These are phyloP conservation scores for Ulvella scutata DNA, from an alignment of 139 green algal genomes.

Conservation along the genomic window DNA sequence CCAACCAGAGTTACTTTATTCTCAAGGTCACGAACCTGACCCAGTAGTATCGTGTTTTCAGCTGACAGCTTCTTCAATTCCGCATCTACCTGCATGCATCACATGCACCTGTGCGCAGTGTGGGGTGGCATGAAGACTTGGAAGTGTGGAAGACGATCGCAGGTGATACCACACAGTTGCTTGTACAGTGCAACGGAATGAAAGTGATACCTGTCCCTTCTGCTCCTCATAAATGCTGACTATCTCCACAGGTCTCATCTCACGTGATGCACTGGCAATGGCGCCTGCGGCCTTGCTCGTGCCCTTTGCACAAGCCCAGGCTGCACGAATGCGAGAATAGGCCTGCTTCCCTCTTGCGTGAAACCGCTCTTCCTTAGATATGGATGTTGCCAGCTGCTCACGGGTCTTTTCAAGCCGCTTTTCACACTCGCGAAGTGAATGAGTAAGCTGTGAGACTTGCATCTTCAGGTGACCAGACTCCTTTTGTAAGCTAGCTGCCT, in stretches of 20 bases:
- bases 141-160: too few species aligned
- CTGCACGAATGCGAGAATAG: slow-evolving; percentile 18
- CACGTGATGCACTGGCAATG: slow-evolving; percentile 35
- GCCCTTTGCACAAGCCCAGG: not conserved
- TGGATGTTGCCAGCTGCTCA: not conserved
- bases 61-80: slow-evolving; percentile 29
- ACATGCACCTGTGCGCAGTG: slow-evolving; percentile 13
- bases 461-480: not conserved
- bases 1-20: slow-evolving; percentile 30
- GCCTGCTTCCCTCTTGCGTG: slow-evolving; percentile 32
- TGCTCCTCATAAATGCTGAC: slow-evolving; percentile 50
- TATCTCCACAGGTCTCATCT: slow-evolving; percentile 57
- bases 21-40: slow-evolving; percentile 40
- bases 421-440: not conserved
- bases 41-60: slow-evolving; percentile 27
- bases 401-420: not conserved
- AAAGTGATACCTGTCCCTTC: slow-evolving; percentile 16
- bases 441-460: not conserved
- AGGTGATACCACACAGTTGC: not conserved
- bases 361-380: slow-evolving; percentile 37
- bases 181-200: too few species aligned
- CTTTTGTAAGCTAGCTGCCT: not conserved
- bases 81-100: not conserved
- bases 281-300: slow-evolving; percentile 15
- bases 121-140: too few species aligned